Percentiles rank a stretch among this genome's conserved stretches.
Conservation (phyloP, 345 rosid genomes). For the Lumnitzera littorea region DNA sequence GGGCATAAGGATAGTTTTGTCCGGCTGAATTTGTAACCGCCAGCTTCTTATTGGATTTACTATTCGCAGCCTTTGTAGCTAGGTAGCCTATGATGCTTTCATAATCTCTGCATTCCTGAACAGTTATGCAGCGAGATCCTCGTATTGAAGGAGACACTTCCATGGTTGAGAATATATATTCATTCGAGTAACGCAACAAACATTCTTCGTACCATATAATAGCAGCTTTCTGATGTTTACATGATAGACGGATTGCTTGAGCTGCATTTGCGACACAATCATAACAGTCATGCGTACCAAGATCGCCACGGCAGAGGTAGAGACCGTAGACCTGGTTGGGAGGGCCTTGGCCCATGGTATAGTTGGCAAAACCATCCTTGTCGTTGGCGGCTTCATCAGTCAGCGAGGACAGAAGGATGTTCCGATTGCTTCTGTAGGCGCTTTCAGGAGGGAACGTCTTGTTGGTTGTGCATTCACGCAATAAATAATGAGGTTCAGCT, state of each 20-base stretch:
- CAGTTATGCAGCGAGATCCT: too few species aligned
- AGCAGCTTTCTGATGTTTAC: constrained; percentile 5
- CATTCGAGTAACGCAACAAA: constrained; percentile 14
- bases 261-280: constrained; percentile 7
- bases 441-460: not conserved
- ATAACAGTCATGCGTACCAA: not conserved
- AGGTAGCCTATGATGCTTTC: not conserved
- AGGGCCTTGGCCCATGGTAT: constrained; percentile 5
- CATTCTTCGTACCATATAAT: constrained; percentile 23
- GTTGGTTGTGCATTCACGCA: not conserved
- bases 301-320: constrained; percentile 17
- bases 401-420: constrained; percentile 12
- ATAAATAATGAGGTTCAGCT: not conserved
- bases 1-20: constrained; percentile 19
- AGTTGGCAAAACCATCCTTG: constrained; percentile 5
- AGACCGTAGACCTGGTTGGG: constrained; percentile 7
- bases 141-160: too few species aligned
- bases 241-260: not conserved
- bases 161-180: not conserved
- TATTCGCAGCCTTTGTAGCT: not conserved
- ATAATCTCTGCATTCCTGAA: not conserved
- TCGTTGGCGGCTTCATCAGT: not conserved
- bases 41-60: not conserved
- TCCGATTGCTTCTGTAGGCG: constrained; percentile 14
- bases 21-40: constrained; percentile 14